Base-by-base conservation (phyloP, 352 stramenopile species). In the Phytophthora sansomeana region DNA sequence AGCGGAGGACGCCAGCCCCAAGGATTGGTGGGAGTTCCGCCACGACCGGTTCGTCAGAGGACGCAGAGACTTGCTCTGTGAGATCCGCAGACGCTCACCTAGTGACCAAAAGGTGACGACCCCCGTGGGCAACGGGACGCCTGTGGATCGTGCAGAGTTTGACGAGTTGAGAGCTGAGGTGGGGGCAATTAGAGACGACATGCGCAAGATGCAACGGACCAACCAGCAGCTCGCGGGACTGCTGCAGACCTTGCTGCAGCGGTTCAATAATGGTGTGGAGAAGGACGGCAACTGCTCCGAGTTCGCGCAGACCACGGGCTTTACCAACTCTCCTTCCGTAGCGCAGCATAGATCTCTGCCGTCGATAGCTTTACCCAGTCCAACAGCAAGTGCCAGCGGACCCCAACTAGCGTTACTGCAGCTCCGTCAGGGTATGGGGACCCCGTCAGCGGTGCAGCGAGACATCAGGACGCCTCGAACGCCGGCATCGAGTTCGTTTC, bases 21-120 rank as follows among this genome's bases (percentile, higher is more conserved):
- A 84, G 42, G 81, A 86, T 50, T 91, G 83, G 81, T 94, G 85
- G 83, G 86, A 96, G 64, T 97, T 97, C 63, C 83, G 82, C 19
- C 90, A 97, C 65, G 83, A 93, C 38, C 87, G 91, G 51, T 97
- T 97, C 58, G 63, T 89, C 17, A 64, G 87, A 17, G 89, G 84
- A 5, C 65, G 76, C 21, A 80, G 82, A 35, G 77, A 93, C 10
- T 64, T 93, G 47, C 66, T 97, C 41, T 78, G 77, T 24, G 81
- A 94, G 65, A 97, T 97, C 63, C 81, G 83, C 56, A 77, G 87
- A 46, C 81, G 86, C 4, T 69, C 66, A 24, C 41, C 72, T 9
- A 75, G 41, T 47, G 69, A 77, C 47, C 26, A 43, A 4, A 69
- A 47, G 19, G 42, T 32, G 7, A 19, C 42, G 2, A 77, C 66